These are phyloP conservation scores for Neonectria sp. DNA, from an alignment of 2,329 filamentous ascomycete species.

Conservation along the genomic window DNA sequence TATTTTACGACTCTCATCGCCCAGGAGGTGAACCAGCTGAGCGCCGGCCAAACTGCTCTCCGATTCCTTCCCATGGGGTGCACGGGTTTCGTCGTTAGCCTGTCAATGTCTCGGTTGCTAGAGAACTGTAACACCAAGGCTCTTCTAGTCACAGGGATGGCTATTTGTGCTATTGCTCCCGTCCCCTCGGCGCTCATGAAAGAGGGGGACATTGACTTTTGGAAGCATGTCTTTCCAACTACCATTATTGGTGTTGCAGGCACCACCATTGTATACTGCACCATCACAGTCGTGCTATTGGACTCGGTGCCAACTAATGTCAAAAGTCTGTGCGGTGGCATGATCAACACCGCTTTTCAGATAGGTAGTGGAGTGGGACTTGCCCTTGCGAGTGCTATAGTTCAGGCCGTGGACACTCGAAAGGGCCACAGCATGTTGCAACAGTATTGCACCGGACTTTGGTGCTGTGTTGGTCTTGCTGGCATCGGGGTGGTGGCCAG, in stretches of 20 bases:
- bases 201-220: slow-evolving; percentile 27
- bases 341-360: slow-evolving; percentile 33
- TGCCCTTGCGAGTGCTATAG: slow-evolving; percentile 25
- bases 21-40: slow-evolving; percentile 30
- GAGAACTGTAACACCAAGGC: slow-evolving; percentile 20
- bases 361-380: slow-evolving; percentile 29
- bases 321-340: slow-evolving; percentile 28
- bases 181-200: slow-evolving; percentile 27
- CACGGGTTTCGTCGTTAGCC: slow-evolving; percentile 12
- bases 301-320: slow-evolving; percentile 23
- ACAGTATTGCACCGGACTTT: slow-evolving; percentile 24
- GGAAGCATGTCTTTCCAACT: slow-evolving; percentile 32
- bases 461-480: slow-evolving; percentile 25
- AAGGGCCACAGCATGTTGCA: slow-evolving; percentile 19
- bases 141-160: slow-evolving; percentile 22
- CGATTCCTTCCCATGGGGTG: slow-evolving; percentile 26
- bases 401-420: slow-evolving; percentile 22
- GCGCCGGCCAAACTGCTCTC: slow-evolving; percentile 23
- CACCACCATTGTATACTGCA: slow-evolving; percentile 23
- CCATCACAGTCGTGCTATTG: slow-evolving; percentile 18
- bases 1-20: slow-evolving; percentile 23
- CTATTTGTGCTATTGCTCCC: slow-evolving; percentile 22
- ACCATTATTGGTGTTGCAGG: slow-evolving; percentile 23
- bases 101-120: slow-evolving; percentile 19
- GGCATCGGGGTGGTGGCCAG: slow-evolving; percentile 23